These are phyloP conservation scores for Harringtonia aguacate DNA, from an alignment of 2,329 filamentous ascomycete genomes.

Conservation along the genomic window DNA sequence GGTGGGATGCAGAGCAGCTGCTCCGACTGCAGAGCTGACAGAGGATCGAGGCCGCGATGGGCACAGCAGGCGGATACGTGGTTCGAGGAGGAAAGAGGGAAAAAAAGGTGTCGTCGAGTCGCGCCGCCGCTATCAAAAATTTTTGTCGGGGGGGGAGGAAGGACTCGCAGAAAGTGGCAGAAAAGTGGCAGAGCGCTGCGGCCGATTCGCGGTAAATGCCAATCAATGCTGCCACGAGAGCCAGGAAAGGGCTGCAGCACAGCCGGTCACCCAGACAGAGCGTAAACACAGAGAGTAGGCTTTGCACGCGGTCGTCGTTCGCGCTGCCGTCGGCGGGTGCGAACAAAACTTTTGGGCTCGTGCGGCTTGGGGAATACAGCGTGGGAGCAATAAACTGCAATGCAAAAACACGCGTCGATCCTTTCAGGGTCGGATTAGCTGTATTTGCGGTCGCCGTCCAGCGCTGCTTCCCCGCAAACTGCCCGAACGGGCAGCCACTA, in stretches of 20 bases:
- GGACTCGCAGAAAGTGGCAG: neutral
- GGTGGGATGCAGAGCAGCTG: too few relatives aligned
- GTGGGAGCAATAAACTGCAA: neutral
- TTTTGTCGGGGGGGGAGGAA: neutral
- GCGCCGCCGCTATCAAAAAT: constrained; percentile 2
- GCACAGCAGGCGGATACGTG: too few relatives aligned
- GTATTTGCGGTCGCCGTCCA: constrained; percentile 2
- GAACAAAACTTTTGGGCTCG: neutral
- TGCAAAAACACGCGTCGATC: neutral
- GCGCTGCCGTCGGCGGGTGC: neutral
- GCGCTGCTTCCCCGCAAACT: neutral
- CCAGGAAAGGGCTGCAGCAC: neutral
- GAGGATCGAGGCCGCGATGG: too few relatives aligned
- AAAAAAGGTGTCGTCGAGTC: neutral
- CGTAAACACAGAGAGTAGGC: neutral
- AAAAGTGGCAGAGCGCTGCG: neutral
- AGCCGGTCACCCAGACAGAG: neutral
- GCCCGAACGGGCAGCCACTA: neutral
- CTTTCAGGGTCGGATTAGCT: constrained; percentile 1
- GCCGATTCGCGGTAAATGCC: neutral
- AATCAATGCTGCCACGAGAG: neutral
- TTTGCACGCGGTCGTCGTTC: neutral
- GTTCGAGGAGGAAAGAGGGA: neutral
- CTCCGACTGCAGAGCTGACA: too few relatives aligned
- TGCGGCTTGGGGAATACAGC: neutral